Conservation (phyloP, 208 protist species). For the Wallacemonas sp. region DNA sequence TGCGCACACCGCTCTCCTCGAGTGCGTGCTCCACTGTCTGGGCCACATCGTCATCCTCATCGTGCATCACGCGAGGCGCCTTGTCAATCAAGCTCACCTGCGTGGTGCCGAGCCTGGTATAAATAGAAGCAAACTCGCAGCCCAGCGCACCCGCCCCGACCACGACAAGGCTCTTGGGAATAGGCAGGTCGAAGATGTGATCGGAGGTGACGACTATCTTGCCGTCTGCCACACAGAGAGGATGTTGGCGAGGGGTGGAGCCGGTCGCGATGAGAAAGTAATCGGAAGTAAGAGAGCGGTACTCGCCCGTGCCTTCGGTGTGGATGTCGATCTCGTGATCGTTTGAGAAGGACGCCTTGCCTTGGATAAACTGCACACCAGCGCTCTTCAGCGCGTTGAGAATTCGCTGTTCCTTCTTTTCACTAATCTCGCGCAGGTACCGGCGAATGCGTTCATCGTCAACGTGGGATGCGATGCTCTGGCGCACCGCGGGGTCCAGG, state of each 20-base stretch:
- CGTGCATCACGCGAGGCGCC: conserved; percentile 45
- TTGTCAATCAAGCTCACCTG: conserved; percentile 63
- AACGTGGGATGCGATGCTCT: conserved; percentile 23
- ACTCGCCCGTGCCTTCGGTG: conserved; percentile 41
- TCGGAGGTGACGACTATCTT: conserved; percentile 44
- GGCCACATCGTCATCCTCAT: conserved; percentile 72
- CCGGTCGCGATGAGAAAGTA: conserved; percentile 81
- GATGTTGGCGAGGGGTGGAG: conserved; percentile 41
- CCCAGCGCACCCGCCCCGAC: conserved; percentile 63
- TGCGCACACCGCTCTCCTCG: conserved; percentile 38
- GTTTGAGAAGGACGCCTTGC: conserved; percentile 59
- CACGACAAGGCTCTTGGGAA: conserved; percentile 69
- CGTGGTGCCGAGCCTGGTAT: conserved; percentile 59
- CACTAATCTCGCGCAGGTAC: conserved; percentile 38
- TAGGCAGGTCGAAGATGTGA: conserved; percentile 49
- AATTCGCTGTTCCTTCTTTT: conserved; percentile 38
- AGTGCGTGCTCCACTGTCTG: conserved; percentile 45
- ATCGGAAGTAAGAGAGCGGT: conserved; percentile 54
- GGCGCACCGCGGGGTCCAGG: conserved; percentile 26
- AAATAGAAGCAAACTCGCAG: conserved; percentile 80
- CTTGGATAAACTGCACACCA: conserved; percentile 55
- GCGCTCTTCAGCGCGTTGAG: conserved; percentile 25
- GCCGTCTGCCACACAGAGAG: conserved; percentile 38
- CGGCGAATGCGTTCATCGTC: conserved; percentile 31
- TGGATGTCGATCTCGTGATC: conserved; percentile 59